Evolutionary conservation across 768 basidiomycete species (phyloP).

Genomic region (Xerocomus potaroensis): DNA sequence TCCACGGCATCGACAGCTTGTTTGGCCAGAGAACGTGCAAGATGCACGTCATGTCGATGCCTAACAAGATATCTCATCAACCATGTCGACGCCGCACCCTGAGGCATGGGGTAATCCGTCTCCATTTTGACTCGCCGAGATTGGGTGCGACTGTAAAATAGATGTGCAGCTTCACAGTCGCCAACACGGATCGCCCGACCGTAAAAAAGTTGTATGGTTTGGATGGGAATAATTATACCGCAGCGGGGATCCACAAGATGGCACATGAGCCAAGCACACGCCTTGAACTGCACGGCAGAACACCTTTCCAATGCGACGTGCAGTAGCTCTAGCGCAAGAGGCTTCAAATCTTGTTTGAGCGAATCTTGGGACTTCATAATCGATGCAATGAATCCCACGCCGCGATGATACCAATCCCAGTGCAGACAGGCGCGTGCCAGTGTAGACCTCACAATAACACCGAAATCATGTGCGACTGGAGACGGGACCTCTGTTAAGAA

Average conservation of each 20-base stretch:
- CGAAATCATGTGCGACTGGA: slow-evolving; percentile 35
- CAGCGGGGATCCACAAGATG: slow-evolving; percentile 29
- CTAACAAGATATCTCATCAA: slow-evolving; percentile 45
- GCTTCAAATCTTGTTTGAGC: slow-evolving; percentile 22
- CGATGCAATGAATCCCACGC: slow-evolving; percentile 35
- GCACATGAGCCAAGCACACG: slow-evolving; percentile 41
- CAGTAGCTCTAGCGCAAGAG: slow-evolving; percentile 42
- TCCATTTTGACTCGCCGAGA: slow-evolving; percentile 25
- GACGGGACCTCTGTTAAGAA: slow-evolving; percentile 35
- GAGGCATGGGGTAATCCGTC: slow-evolving; percentile 50
- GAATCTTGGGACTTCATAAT: slow-evolving; percentile 24
- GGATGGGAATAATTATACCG: slow-evolving; percentile 38
- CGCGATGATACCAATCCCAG: slow-evolving; percentile 50
- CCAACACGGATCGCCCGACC: slow-evolving; percentile 30
- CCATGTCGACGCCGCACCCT: slow-evolving; percentile 43
- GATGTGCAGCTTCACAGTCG: slow-evolving; percentile 34
- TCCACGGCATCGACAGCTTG: slow-evolving; percentile 43
- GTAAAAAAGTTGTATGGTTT: slow-evolving; percentile 47
- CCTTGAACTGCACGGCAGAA: slow-evolving; percentile 32
- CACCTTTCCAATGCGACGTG: slow-evolving; percentile 39
- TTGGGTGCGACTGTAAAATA: slow-evolving; percentile 46
- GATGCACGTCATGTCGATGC: slow-evolving; percentile 38
- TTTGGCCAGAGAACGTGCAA: slow-evolving; percentile 45
- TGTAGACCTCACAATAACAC: slow-evolving; percentile 45
- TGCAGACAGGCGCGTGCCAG: slow-evolving; percentile 49